These are phyloP conservation scores for Arabidopsis lyrata DNA, from an alignment of 441 rosid species.

Conservation along the genomic window DNA sequence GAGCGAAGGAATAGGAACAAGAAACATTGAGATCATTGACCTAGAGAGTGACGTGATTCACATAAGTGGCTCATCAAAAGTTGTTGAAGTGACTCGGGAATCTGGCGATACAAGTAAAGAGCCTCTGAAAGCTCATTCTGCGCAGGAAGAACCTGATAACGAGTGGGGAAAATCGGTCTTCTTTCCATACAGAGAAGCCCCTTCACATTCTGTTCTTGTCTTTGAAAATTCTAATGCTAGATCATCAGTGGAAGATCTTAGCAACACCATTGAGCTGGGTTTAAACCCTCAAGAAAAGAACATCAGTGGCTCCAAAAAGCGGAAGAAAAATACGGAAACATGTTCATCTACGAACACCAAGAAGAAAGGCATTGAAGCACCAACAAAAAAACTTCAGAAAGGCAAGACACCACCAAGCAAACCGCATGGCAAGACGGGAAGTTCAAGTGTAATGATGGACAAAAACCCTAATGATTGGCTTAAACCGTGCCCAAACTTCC, in stretches of 20 bases:
- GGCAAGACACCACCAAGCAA: slow-evolving; percentile 19
- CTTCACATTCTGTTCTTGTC: slow-evolving; percentile 36
- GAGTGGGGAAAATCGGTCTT: slow-evolving; percentile 41
- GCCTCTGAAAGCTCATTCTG: background rate
- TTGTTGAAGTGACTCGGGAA: slow-evolving; percentile 28
- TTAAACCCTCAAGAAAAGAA: slow-evolving; percentile 23
- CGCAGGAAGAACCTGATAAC: slow-evolving; percentile 27
- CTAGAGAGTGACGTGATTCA: slow-evolving; percentile 29
- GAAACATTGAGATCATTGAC: slow-evolving; percentile 38
- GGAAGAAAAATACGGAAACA: background rate
- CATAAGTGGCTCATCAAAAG: slow-evolving; percentile 27
- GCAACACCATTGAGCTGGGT: slow-evolving; percentile 26
- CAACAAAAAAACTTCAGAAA: slow-evolving; percentile 7
- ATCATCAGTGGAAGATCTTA: slow-evolving; percentile 33
- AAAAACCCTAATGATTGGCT: slow-evolving; percentile 45
- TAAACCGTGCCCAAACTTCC: slow-evolving; percentile 54
- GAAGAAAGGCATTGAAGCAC: slow-evolving; percentile 28
- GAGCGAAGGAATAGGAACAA: slow-evolving; percentile 29
- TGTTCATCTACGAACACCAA: slow-evolving; percentile 32
- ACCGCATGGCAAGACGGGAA: slow-evolving; percentile 7
- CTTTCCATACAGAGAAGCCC: slow-evolving; percentile 32
- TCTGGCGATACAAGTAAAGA: background rate
- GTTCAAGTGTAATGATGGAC: slow-evolving; percentile 1
- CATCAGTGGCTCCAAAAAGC: slow-evolving; percentile 25
- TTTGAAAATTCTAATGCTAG: slow-evolving; percentile 25